Base-by-base conservation (phyloP, 495 filamentous ascomycete genomes). In the Talaromyces thailandensis region DNA sequence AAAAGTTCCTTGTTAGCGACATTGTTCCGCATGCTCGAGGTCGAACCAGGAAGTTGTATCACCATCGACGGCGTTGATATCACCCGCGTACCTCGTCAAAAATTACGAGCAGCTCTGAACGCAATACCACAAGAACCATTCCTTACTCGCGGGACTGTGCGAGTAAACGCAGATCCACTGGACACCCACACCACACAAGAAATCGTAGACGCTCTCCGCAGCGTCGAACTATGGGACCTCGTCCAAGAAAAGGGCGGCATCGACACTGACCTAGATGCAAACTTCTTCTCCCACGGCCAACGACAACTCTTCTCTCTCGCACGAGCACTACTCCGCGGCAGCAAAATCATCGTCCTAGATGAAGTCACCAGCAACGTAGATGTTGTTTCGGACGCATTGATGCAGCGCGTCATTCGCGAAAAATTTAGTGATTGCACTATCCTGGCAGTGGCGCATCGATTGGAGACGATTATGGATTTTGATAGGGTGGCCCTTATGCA, bases 391-490 rank as follows among this genome's bases (percentile, higher is more conserved):
- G 92, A 96, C 71, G 77, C 82, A 8, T 75, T 93, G 14, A 95
- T 96, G 66, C 91, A 96, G 73, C 81, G 86, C 12, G 87, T 83
- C 53, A 95, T 96, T 64, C 82, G 91, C 24, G 84, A 89, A 57
- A 89, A 93, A 69, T 95, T 95, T 63, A 75, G 74, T 9, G 84
- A 84, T 18, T 79, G 81, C 16, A 93, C 91, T 0, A 70, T 95
- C 11, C 67, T 95, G 18, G 91, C 93, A 1, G 93, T 96, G 68
- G 92, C 92, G 12, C 92, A 96, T 70, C 82, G 92, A 4, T 71
- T 96, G n/a, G 90, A 87, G 68, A 96, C 92, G 0, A 91, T 96
- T 71, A 87, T 87, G 6, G 89, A 94, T 67, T 94, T 93, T 61
- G 92, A 96, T 72, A 81, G 83, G 32, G 91, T 96, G 60, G 77